Percentiles rank a stretch among this genome's conserved stretches.
Evolutionary conservation across 768 basidiomycete species (phyloP).

Genomic region (Cystofilobasidium capitatum): DNA sequence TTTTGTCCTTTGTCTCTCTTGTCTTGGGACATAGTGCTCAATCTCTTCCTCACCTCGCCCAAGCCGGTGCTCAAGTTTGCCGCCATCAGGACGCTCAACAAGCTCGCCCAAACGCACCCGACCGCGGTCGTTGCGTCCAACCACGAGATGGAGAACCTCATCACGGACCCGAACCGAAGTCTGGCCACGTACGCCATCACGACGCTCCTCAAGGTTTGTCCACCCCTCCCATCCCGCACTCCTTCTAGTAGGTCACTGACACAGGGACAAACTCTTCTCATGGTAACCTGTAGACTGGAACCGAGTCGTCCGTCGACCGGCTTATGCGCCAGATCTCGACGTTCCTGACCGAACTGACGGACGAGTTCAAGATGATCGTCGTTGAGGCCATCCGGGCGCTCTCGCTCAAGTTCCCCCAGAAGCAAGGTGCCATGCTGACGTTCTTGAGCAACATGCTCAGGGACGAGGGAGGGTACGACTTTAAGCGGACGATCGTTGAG

Average conservation of each 20-base stretch:
- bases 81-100: conserved; percentile 85
- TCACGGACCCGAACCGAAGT: conserved; percentile 87
- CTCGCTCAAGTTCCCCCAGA: conserved; percentile 95
- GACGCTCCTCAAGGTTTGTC: conserved; percentile 77
- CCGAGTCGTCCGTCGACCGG: conserved; percentile 96
- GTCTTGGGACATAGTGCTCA: conserved; percentile 76
- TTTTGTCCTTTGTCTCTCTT: neutral
- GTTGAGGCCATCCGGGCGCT: conserved; percentile 96
- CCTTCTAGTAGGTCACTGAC: no score
- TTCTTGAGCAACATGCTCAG: conserved; percentile 94
- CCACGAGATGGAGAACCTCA: conserved; percentile 90
- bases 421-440: conserved; percentile 91
- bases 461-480: conserved; percentile 98
- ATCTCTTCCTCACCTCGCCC: conserved; percentile 89
- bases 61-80: conserved; percentile 94
- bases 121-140: conserved; percentile 82
- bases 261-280: no score
- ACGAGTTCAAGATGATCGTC: conserved; percentile 99
- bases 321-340: conserved; percentile 98
- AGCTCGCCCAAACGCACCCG: conserved; percentile 78
- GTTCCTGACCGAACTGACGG: conserved; percentile 98
- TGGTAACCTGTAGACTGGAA: conserved; percentile 62
- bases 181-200: conserved; percentile 99
- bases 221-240: no score
- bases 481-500: conserved; percentile 97